A percentile compares a stretch with the other conserved stretches of the same genome.
phyloP scores from a whole-genome alignment of 345 rosid genomes.

The Nasturtium officinale region DNA sequence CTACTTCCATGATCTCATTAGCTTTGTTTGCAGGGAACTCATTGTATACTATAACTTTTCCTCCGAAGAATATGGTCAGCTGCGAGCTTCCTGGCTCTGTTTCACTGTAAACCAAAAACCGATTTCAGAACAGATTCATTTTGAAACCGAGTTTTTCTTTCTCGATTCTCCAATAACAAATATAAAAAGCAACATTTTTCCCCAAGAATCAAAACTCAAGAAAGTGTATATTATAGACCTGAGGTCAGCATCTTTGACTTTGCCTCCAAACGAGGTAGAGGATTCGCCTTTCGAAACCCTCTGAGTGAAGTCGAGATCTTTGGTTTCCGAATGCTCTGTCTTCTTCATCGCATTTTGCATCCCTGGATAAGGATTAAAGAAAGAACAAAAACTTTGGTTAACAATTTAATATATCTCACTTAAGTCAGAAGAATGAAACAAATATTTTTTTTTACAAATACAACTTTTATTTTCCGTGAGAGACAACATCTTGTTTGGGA shows the following conservation, averaged over 20 bases:
- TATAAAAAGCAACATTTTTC: neutral
- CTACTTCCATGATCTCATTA: slow-evolving; percentile 57
- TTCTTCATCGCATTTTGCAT: slow-evolving; percentile 19
- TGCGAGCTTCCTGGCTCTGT: slow-evolving; percentile 42
- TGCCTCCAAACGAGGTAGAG: slow-evolving; percentile 19
- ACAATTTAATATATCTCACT: neutral
- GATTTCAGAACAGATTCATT: neutral
- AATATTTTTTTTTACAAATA: neutral
- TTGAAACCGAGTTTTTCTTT: neutral
- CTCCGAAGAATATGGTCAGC: slow-evolving; percentile 72
- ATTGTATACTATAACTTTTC: slow-evolving; percentile 53
- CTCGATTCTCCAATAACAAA: neutral
- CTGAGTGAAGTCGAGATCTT: neutral
- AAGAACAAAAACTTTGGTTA: neutral
- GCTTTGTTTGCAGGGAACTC: slow-evolving; percentile 65
- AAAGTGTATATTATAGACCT: slow-evolving; percentile 26
- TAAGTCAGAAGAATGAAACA: neutral
- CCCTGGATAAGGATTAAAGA: slow-evolving; percentile 8
- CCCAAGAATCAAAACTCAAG: slow-evolving; percentile 6
- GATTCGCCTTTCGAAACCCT: slow-evolving; percentile 2
- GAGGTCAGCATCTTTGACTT: slow-evolving; percentile 22
- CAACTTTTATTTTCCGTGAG: neutral
- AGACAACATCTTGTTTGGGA: neutral
- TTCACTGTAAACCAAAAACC: slow-evolving; percentile 28
- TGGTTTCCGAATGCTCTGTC: neutral